Evolutionary conservation across 139 green algal species (phyloP).

Genomic region (Dunaliella primolecta): DNA sequence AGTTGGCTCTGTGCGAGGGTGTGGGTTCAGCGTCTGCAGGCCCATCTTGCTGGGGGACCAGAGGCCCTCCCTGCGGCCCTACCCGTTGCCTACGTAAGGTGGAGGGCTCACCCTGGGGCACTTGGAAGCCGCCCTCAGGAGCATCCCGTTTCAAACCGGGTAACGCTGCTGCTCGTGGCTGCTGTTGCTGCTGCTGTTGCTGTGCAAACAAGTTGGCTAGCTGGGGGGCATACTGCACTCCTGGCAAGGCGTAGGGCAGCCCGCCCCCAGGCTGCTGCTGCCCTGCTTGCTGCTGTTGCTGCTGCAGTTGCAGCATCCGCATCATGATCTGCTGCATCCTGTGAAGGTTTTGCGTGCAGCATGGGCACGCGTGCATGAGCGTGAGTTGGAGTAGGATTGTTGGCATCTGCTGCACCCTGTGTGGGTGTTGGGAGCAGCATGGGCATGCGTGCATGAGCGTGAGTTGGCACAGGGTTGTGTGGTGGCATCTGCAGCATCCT

Average conservation of each 20-base stretch:
- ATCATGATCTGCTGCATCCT: slow-evolving; percentile 23
- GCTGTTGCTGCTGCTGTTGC: slow-evolving; percentile 14
- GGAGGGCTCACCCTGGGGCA: too few species aligned
- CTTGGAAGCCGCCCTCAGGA: slow-evolving; percentile 7
- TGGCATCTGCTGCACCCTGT: too few species aligned
- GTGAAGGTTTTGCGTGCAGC: too few species aligned
- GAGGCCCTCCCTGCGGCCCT: background rate
- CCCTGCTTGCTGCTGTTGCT: slow-evolving; percentile 24
- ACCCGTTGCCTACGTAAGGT: background rate
- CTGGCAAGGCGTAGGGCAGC: background rate
- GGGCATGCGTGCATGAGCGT: too few species aligned
- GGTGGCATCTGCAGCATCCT: too few species aligned
- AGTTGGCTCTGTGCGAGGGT: too few species aligned
- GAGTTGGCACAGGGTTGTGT: too few species aligned
- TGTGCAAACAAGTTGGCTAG: background rate
- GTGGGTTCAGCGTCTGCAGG: slow-evolving; percentile 13
- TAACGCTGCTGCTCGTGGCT: slow-evolving; percentile 1
- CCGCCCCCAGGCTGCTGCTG: background rate
- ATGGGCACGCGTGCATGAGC: too few species aligned
- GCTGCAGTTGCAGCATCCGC: slow-evolving; percentile 19
- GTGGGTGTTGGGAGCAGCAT: too few species aligned
- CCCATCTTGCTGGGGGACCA: slow-evolving; percentile 15
- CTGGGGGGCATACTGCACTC: background rate
- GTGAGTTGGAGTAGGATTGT: too few species aligned
- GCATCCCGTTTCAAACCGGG: slow-evolving; percentile 24